Conservation (phyloP, 2,329 filamentous ascomycete genomes). For the Scolecobasidium constrictum region DNA sequence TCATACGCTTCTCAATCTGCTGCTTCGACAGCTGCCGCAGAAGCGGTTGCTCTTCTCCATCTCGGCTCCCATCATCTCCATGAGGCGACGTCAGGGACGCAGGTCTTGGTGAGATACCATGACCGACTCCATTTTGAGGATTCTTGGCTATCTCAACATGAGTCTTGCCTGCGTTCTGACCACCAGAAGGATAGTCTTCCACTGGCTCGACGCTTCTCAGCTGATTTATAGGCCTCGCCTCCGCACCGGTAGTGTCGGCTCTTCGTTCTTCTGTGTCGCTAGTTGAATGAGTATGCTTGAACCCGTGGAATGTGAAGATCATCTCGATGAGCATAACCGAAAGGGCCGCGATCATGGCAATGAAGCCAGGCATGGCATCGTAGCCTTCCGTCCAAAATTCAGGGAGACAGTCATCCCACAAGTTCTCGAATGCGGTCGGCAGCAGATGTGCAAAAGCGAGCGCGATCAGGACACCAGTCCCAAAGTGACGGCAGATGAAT, state of each 20-base stretch:
- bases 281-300: background rate
- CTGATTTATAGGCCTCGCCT: background rate
- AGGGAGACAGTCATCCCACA: slow-evolving; percentile 58
- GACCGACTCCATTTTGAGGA: background rate
- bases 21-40: background rate
- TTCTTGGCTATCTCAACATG: too few relatives aligned
- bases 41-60: background rate
- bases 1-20: slow-evolving; percentile 48
- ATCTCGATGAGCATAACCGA: slow-evolving; percentile 9
- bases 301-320: slow-evolving; percentile 8
- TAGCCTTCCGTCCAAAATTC: slow-evolving; percentile 69
- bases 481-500: slow-evolving; percentile 49
- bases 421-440: slow-evolving; percentile 48
- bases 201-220: background rate
- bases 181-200: too few relatives aligned
- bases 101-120: background rate
- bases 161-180: too few relatives aligned
- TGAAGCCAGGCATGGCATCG: slow-evolving; percentile 64
- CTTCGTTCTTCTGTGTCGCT: background rate
- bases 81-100: background rate
- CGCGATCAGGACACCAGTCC: slow-evolving; percentile 45
- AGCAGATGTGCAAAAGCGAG: slow-evolving; percentile 50
- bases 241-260: background rate
- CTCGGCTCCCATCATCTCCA: background rate
- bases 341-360: slow-evolving; percentile 74